Conservation (phyloP, 345 rosid genomes). For the Raphanus sativus region DNA sequence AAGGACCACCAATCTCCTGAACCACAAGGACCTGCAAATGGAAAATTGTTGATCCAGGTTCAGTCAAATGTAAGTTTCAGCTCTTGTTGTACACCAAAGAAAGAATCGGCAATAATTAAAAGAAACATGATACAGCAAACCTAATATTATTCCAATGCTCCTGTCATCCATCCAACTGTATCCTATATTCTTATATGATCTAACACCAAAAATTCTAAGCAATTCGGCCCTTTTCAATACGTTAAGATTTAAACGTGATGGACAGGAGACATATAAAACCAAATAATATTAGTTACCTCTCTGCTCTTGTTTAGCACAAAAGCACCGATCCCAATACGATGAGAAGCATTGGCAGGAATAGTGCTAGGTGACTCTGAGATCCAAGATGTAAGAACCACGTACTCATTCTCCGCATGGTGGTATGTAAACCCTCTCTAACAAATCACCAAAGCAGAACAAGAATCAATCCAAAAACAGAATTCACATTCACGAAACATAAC, state of each 20-base stretch:
- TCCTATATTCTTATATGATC: neutral
- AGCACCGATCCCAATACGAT: constrained; percentile 51
- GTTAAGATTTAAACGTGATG: neutral
- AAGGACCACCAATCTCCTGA: neutral
- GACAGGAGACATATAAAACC: neutral
- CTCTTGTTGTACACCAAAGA: neutral
- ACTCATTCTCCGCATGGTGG: constrained; percentile 64
- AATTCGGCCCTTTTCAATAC: neutral
- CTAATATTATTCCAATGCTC: neutral
- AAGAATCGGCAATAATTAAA: neutral
- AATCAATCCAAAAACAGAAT: neutral
- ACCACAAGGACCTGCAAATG: neutral
- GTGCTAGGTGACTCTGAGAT: constrained; percentile 40
- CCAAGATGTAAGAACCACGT: constrained; percentile 69
- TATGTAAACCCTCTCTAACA: constrained; percentile 59
- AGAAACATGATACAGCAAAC: too few species aligned
- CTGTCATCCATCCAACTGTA: neutral
- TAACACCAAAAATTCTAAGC: neutral
- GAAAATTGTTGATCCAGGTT: neutral
- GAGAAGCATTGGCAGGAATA: constrained; percentile 67
- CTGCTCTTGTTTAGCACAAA: constrained; percentile 31
- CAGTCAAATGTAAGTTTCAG: neutral
- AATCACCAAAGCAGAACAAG: neutral
- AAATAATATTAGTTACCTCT: constrained; percentile 37
- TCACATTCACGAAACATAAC: neutral